Percentiles rank a stretch among this genome's conserved stretches.
Conservation (phyloP, 139 green algal genomes). For the Coccomyxa sp. region DNA sequence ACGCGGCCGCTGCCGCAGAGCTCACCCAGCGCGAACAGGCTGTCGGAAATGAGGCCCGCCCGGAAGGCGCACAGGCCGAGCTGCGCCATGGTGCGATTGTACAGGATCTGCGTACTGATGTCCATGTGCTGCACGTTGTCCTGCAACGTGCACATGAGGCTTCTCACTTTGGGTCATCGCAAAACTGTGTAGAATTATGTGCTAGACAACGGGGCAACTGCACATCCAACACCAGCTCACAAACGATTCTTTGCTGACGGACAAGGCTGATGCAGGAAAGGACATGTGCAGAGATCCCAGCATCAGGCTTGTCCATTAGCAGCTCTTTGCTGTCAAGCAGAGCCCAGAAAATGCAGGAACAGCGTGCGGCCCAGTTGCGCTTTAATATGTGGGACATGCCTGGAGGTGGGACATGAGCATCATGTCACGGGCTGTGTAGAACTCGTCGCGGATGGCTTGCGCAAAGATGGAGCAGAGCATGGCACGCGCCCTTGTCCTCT, state of each 20-base stretch:
- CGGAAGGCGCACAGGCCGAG: conserved; percentile 94
- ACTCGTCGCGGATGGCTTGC: conserved; percentile 84
- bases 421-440: conserved; percentile 87
- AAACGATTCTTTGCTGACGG: no score
- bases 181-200: no score
- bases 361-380: no score
- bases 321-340: no score
- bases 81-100: conserved; percentile 95
- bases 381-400: neutral
- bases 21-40: conserved; percentile 88
- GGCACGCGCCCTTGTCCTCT: conserved; percentile 94
- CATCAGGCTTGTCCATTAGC: no score
- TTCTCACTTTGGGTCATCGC: neutral
- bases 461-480: conserved; percentile 97
- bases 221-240: no score
- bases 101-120: conserved; percentile 95
- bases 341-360: no score
- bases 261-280: no score
- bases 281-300: no score
- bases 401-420: conserved; percentile 97
- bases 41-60: conserved; percentile 78
- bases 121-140: conserved; percentile 80
- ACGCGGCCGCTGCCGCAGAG: conserved; percentile 89
- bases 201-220: no score
- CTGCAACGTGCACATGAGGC: conserved; percentile 27